A percentile compares a stretch with the other conserved stretches of the same genome.
Evolutionary conservation across 176 grass and related monocot genomes (phyloP).

Genomic region (Luzula sylvatica): DNA sequence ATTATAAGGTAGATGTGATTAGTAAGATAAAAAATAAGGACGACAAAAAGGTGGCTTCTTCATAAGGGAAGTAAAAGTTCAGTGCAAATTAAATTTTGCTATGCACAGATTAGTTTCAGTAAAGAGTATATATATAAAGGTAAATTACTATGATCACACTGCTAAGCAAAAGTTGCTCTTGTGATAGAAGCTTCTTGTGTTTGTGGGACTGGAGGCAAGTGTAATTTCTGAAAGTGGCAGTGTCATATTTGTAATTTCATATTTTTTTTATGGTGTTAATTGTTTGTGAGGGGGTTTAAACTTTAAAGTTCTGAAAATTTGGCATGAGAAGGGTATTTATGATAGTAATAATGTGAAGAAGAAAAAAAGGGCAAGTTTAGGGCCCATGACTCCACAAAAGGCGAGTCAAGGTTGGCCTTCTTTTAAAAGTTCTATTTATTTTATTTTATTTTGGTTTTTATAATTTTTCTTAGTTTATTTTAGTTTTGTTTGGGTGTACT

Average conservation of each 20-base stretch:
- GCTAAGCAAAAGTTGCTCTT: conserved; percentile 33
- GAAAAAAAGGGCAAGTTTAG: not conserved
- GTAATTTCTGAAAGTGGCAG: conserved; percentile 25
- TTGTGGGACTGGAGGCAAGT: conserved; percentile 20
- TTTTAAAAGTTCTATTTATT: conserved; percentile 22
- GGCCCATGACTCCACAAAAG: conserved; percentile 38
- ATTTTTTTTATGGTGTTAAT: conserved; percentile 24
- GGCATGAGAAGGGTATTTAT: conserved; percentile 20
- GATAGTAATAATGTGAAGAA: conserved; percentile 16
- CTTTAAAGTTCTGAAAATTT: conserved; percentile 35
- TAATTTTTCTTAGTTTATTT: conserved; percentile 25
- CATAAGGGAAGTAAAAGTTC: conserved; percentile 15
- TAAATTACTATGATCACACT: conserved; percentile 34
- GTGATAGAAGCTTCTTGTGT: conserved; percentile 28
- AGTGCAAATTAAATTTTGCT: conserved; percentile 14
- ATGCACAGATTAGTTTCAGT: conserved; percentile 15
- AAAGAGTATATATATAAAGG: conserved; percentile 32
- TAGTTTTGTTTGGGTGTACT: conserved; percentile 13
- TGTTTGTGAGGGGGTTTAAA: conserved; percentile 36
- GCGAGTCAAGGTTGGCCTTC: conserved; percentile 44
- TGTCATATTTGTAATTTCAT: conserved; percentile 27
- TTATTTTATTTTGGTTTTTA: conserved; percentile 22
- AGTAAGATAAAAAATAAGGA: conserved; percentile 34
- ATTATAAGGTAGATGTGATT: conserved; percentile 64
- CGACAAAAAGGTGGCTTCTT: conserved; percentile 25